These are phyloP conservation scores for Colletotrichum tamarilloi DNA, from an alignment of 2,329 filamentous ascomycete species.

Conservation along the genomic window DNA sequence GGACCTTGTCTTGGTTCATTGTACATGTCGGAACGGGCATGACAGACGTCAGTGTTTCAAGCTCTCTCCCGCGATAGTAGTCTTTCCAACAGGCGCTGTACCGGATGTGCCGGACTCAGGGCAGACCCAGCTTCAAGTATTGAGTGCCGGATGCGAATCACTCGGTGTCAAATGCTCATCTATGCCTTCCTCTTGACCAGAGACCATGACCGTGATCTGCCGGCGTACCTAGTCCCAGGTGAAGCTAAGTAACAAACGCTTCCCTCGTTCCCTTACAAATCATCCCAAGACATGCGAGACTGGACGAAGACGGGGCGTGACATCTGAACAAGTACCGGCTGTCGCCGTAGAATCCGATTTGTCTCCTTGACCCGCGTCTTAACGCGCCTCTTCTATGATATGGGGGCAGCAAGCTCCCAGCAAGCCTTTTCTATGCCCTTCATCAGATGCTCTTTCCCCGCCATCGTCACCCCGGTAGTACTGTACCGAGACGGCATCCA, in stretches of 20 bases:
- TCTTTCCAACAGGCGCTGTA: too few relatives aligned
- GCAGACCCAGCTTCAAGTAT: too few relatives aligned
- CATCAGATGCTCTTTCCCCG: neutral
- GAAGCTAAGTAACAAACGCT: too few relatives aligned
- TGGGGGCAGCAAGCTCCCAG: neutral
- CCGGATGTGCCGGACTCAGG: too few relatives aligned
- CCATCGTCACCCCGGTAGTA: neutral
- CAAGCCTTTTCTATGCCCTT: neutral
- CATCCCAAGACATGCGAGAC: neutral
- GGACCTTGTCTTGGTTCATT: neutral
- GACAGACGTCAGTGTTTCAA: constrained; percentile 22
- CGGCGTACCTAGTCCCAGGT: too few relatives aligned
- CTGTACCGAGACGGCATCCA: neutral
- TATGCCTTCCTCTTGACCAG: too few relatives aligned
- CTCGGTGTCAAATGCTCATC: too few relatives aligned
- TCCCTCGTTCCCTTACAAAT: too few relatives aligned
- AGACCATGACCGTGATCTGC: too few relatives aligned
- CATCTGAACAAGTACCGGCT: neutral
- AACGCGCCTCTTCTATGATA: neutral
- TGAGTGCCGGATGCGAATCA: too few relatives aligned
- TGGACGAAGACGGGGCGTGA: neutral
- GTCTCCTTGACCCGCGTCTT: neutral
- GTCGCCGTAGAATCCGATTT: constrained; percentile 6
- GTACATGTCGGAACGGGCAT: neutral
- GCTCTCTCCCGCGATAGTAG: neutral